Evolutionary conservation across 73 alveolate genomes (phyloP).

Genomic region (Breviolum minutum): DNA sequence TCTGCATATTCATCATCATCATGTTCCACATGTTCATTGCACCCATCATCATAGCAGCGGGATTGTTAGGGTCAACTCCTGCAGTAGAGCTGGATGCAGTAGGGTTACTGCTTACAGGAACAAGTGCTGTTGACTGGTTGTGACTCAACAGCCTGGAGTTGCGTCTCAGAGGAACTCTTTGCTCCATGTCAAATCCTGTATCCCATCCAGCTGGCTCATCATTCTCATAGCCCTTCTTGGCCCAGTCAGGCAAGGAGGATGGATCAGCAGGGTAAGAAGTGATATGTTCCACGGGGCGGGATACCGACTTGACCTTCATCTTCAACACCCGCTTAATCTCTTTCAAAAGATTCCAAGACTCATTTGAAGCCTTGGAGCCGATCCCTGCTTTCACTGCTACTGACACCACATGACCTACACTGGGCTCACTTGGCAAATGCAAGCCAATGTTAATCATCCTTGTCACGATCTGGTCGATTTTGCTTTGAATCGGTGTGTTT

Average conservation of each 20-base stretch:
- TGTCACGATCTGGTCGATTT: neutral
- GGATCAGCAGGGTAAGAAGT: neutral
- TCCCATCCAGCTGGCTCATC: neutral
- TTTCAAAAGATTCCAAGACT: neutral
- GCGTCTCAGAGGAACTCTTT: neutral
- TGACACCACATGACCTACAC: neutral
- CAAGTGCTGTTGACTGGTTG: too few species aligned
- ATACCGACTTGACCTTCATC: neutral
- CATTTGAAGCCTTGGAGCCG: neutral
- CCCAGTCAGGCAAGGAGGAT: neutral
- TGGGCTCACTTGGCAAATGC: neutral
- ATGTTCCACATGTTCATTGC: neutral
- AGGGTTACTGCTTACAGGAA: neutral
- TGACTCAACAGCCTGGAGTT: neutral
- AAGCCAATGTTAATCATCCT: neutral
- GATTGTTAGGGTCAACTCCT: neutral
- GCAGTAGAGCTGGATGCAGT: neutral
- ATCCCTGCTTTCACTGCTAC: neutral
- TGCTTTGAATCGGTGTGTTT: neutral
- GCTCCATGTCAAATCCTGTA: neutral
- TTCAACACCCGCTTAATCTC: neutral
- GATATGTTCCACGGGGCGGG: neutral
- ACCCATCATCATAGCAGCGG: neutral
- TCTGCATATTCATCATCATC: neutral
- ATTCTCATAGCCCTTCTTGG: neutral